Evolutionary conservation across 371 early-diverging fungal species (phyloP).

Genomic region (Blastocladiella emersonii): DNA sequence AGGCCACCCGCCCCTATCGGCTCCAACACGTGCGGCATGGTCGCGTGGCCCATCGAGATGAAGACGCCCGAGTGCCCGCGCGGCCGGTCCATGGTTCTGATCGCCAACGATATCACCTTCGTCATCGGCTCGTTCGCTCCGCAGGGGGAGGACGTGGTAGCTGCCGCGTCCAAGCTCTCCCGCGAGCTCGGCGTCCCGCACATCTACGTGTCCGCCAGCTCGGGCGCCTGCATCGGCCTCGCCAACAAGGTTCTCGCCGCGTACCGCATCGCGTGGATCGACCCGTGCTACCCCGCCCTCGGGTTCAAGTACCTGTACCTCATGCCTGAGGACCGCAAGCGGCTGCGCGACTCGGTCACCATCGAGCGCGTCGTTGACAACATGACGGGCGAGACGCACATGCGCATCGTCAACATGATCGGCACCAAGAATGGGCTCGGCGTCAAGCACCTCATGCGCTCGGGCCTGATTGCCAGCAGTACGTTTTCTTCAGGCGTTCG

Average conservation of each 20-base stretch:
- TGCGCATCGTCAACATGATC: constrained; percentile 78
- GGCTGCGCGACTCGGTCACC: constrained; percentile 46
- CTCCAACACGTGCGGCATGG: constrained; percentile 89
- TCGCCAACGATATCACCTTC: constrained; percentile 96
- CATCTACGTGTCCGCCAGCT: constrained; percentile 95
- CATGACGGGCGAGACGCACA: constrained; percentile 59
- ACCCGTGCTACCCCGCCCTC: constrained; percentile 55
- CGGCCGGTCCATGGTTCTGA: constrained; percentile 77
- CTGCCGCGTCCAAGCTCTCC: constrained; percentile 77
- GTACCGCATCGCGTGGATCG: constrained; percentile 80
- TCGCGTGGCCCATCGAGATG: constrained; percentile 80
- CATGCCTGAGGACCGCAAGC: constrained; percentile 51
- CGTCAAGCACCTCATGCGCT: constrained; percentile 97
- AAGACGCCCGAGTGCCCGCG: constrained; percentile 88
- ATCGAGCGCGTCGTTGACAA: constrained; percentile 23
- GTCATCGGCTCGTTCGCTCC: constrained; percentile 96
- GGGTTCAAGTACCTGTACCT: constrained; percentile 91
- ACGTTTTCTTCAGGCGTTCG: too few relatives aligned
- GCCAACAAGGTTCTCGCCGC: constrained; percentile 77
- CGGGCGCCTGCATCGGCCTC: constrained; percentile 98
- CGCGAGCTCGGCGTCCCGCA: constrained; percentile 78
- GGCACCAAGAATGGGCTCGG: constrained; percentile 85
- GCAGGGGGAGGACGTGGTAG: constrained; percentile 84
- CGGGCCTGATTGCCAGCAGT: constrained; percentile 98
- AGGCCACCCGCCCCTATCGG: constrained; percentile 74